A percentile compares a stretch with the other conserved stretches of the same genome.
Evolutionary conservation across 768 basidiomycete genomes (phyloP).

Genomic region (Russula virescens): DNA sequence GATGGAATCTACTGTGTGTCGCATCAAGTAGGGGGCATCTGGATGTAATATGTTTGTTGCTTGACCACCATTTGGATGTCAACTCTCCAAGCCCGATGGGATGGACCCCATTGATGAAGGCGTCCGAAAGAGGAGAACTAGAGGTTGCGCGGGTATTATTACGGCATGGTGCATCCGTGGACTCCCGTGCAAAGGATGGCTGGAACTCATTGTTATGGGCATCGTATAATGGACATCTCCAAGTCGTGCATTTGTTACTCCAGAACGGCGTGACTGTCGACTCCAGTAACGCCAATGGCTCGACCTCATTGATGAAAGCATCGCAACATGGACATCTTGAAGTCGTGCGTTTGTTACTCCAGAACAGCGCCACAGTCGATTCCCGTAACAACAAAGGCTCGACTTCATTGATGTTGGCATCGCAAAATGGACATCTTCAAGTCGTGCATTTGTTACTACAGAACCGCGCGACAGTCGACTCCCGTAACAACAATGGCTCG

Average conservation of each 20-base stretch:
- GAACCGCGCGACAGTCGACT: neutral
- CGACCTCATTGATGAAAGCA: neutral
- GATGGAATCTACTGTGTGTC: neutral
- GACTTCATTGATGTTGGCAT: neutral
- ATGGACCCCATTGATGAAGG: neutral
- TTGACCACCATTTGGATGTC: neutral
- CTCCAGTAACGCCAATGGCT: neutral
- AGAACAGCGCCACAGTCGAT: neutral
- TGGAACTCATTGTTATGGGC: neutral
- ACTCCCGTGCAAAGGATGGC: neutral
- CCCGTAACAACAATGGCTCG: neutral
- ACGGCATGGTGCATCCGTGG: no score
- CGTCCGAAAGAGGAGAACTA: neutral
- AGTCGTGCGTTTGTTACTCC: neutral
- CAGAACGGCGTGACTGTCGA: neutral
- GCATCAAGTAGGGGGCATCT: neutral
- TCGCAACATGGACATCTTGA: neutral
- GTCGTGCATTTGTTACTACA: neutral
- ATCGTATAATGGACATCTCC: neutral
- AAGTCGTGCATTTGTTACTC: neutral
- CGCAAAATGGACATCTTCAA: neutral
- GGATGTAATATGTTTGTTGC: neutral
- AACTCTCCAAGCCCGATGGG: neutral
- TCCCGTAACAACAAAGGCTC: neutral
- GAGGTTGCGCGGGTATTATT: neutral